These are phyloP conservation scores for Papiliotrema fonsecae DNA, from an alignment of 1,284 basidiomycete species.

Conservation along the genomic window DNA sequence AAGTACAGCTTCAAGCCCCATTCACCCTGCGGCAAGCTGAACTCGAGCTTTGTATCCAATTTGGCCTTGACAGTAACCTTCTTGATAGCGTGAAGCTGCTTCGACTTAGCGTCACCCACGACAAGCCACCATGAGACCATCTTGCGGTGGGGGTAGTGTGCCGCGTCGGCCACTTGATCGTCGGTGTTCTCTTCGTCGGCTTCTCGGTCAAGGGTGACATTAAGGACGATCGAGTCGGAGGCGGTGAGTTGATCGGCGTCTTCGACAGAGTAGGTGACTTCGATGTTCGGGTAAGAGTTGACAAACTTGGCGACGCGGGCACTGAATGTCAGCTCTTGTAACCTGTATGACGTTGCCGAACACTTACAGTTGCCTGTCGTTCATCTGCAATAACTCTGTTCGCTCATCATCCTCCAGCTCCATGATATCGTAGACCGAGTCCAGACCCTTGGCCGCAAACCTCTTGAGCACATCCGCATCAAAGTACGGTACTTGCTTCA, in stretches of 20 bases:
- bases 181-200: conserved; percentile 66
- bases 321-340: conserved; percentile 11
- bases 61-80: conserved; percentile 80
- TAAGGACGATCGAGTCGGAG: conserved; percentile 73
- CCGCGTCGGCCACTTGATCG: conserved; percentile 78
- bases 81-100: conserved; percentile 85
- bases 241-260: conserved; percentile 75
- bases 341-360: neutral
- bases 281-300: conserved; percentile 89
- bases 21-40: conserved; percentile 75
- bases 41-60: conserved; percentile 79
- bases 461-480: conserved; percentile 78
- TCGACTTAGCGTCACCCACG: conserved; percentile 68
- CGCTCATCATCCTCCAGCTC: conserved; percentile 91
- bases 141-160: conserved; percentile 86
- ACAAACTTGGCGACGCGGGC: conserved; percentile 77
- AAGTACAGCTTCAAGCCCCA: conserved; percentile 74
- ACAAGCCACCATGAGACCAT: conserved; percentile 97
- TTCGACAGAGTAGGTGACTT: conserved; percentile 72
- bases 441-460: conserved; percentile 73
- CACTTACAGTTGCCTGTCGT: conserved; percentile 72
- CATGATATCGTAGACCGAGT: conserved; percentile 92
- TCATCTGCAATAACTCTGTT: conserved; percentile 78
- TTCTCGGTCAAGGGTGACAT: conserved; percentile 75
- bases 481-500: conserved; percentile 96